phyloP scores from a whole-genome alignment of 192 early-diverging fungal genomes.

The Thamnidium elegans region DNA sequence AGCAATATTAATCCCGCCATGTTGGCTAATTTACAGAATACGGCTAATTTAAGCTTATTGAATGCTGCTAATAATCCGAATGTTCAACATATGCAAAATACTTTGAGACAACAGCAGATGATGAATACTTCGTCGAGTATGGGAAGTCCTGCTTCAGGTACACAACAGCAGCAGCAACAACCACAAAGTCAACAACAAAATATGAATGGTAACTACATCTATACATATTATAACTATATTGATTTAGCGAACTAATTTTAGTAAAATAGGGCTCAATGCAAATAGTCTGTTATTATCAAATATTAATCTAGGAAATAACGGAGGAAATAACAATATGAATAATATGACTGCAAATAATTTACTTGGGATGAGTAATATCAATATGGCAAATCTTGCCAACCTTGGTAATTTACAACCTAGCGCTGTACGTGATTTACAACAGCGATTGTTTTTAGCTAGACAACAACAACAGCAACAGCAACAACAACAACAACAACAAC shows the following conservation, averaged over 20 bases:
- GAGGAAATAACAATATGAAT: conserved; percentile 23
- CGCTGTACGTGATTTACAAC: conserved; percentile 21
- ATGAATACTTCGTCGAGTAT: too few species aligned
- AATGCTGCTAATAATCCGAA: conserved; percentile 18
- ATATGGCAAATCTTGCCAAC: conserved; percentile 4
- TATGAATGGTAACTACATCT: conserved; percentile 29
- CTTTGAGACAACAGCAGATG: conserved; percentile 23
- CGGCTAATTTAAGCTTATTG: conserved; percentile 17
- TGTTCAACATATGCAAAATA: conserved; percentile 24
- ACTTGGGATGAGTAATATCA: conserved; percentile 10
- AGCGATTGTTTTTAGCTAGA: conserved; percentile 14
- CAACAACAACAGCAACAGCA: conserved; percentile 27
- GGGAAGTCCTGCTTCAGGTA: conserved; percentile 2
- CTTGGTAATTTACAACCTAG: conserved; percentile 15
- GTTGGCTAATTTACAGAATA: conserved; percentile 11
- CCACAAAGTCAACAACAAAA: neutral
- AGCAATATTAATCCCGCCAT: conserved; percentile 1
- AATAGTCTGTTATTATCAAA: conserved; percentile 39
- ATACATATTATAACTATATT: too few species aligned
- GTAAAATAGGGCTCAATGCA: conserved; percentile 29
- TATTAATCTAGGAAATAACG: conserved; percentile 25
- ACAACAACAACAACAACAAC: conserved; percentile 21
- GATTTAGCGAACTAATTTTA: too few species aligned
- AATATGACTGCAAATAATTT: conserved; percentile 13
- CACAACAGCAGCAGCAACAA: conserved; percentile 8